phyloP scores from a whole-genome alignment of 2,329 filamentous ascomycete genomes.

The Anisogramma anomala region DNA sequence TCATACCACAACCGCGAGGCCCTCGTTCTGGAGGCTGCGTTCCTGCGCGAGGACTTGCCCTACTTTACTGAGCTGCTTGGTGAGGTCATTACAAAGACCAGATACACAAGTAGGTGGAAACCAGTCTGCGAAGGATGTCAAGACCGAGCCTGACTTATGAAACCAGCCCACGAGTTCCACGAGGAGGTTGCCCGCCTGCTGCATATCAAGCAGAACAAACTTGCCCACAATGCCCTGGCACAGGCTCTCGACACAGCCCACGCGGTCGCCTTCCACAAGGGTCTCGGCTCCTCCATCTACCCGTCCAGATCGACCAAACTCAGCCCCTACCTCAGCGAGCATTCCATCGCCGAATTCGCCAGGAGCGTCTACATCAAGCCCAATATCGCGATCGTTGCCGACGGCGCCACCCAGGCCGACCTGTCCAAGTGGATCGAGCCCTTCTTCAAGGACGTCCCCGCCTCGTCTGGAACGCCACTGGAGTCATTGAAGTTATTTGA shows the following conservation, averaged over 20 bases:
- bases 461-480: slow-evolving; percentile 38
- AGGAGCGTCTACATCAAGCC: slow-evolving; percentile 72
- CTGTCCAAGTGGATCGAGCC: slow-evolving; percentile 83
- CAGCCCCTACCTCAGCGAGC: slow-evolving; percentile 68
- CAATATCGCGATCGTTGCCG: slow-evolving; percentile 85
- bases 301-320: slow-evolving; percentile 61
- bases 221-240: slow-evolving; percentile 48
- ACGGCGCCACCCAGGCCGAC: slow-evolving; percentile 66
- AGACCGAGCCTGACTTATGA: slow-evolving; percentile 14
- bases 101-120: slow-evolving; percentile 57
- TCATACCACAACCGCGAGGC: slow-evolving; percentile 89
- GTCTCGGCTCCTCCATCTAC: slow-evolving; percentile 70
- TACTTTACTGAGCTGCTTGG: slow-evolving; percentile 95
- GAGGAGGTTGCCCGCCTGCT: slow-evolving; percentile 77
- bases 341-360: slow-evolving; percentile 65
- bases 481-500: slow-evolving; percentile 46
- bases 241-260: slow-evolving; percentile 81
- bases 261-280: slow-evolving; percentile 80
- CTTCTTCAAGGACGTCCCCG: slow-evolving; percentile 70
- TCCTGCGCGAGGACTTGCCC: slow-evolving; percentile 87
- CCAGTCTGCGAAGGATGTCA: slow-evolving; percentile 3
- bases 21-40: slow-evolving; percentile 83
- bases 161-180: slow-evolving; percentile 71
- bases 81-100: slow-evolving; percentile 80
- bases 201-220: slow-evolving; percentile 62